These are phyloP conservation scores for Myotisia sp. DNA, from an alignment of 2,329 filamentous ascomycete genomes.

Conservation along the genomic window DNA sequence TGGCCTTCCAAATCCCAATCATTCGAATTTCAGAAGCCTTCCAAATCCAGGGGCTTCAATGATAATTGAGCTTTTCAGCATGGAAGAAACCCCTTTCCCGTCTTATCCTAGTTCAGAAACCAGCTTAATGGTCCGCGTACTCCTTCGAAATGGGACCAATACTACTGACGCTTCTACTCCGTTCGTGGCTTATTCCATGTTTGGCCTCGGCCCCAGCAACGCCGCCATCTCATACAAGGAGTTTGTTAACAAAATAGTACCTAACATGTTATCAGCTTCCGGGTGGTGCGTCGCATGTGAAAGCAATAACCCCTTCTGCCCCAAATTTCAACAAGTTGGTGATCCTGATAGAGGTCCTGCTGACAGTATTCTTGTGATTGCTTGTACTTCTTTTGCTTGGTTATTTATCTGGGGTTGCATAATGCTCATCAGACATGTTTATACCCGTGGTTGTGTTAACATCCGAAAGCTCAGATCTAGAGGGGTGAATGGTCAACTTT, in stretches of 20 bases:
- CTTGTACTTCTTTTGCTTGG: too few relatives aligned
- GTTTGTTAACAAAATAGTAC: slow-evolving; percentile 34
- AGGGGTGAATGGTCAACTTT: too few relatives aligned
- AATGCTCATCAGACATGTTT: too few relatives aligned
- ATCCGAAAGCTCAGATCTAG: too few relatives aligned
- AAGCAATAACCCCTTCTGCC: slow-evolving; percentile 38
- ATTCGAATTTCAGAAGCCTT: slow-evolving; percentile 35
- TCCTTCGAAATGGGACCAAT: slow-evolving; percentile 43
- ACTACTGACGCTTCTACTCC: slow-evolving; percentile 17
- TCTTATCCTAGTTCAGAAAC: slow-evolving; percentile 26
- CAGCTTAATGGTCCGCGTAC: slow-evolving; percentile 42
- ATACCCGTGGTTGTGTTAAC: too few relatives aligned
- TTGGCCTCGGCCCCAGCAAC: slow-evolving; percentile 33
- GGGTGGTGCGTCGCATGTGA: slow-evolving; percentile 40
- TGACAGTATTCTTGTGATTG: too few relatives aligned
- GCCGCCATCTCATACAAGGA: slow-evolving; percentile 37
- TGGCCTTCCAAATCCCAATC: slow-evolving; percentile 24
- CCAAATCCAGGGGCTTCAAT: slow-evolving; percentile 37
- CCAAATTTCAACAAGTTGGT: too few relatives aligned
- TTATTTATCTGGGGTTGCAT: too few relatives aligned
- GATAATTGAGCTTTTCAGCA: slow-evolving; percentile 40
- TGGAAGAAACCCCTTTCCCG: slow-evolving; percentile 14
- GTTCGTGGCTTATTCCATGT: slow-evolving; percentile 36
- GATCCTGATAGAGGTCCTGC: too few relatives aligned
- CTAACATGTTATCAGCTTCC: slow-evolving; percentile 31